phyloP scores from a whole-genome alignment of 768 basidiomycete species.

The Amanita rubescens region DNA sequence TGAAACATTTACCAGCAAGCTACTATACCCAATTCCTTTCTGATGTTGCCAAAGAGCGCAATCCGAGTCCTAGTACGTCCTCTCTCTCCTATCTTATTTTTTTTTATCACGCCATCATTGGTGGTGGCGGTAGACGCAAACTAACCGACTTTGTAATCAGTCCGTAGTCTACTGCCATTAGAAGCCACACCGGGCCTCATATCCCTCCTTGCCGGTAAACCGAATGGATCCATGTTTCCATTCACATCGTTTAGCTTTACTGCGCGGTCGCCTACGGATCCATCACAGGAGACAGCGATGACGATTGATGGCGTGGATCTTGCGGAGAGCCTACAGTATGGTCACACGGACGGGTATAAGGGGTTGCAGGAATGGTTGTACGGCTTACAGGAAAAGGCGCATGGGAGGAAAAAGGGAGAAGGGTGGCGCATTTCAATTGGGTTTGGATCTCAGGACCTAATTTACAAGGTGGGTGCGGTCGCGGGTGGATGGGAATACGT shows the following conservation, averaged over 20 bases:
- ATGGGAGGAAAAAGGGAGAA: slow-evolving; percentile 51
- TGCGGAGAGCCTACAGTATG: slow-evolving; percentile 66
- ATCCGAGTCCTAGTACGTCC: slow-evolving; percentile 59
- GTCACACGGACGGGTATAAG: slow-evolving; percentile 61
- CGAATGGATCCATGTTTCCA: slow-evolving; percentile 86
- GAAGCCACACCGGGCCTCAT: slow-evolving; percentile 75
- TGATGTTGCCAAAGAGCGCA: slow-evolving; percentile 48
- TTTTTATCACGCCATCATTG: too few relatives aligned
- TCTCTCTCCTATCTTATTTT: not conserved
- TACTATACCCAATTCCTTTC: slow-evolving; percentile 61
- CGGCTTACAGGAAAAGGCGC: slow-evolving; percentile 62
- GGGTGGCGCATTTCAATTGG: slow-evolving; percentile 79
- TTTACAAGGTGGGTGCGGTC: slow-evolving; percentile 93
- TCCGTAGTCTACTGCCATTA: slow-evolving; percentile 66
- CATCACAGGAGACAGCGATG: slow-evolving; percentile 38
- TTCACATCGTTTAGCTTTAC: slow-evolving; percentile 74
- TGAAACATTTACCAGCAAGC: slow-evolving; percentile 38
- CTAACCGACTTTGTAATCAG: slow-evolving; percentile 26
- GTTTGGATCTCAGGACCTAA: slow-evolving; percentile 81
- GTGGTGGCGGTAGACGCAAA: too few relatives aligned
- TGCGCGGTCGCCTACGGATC: slow-evolving; percentile 41
- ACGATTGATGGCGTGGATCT: slow-evolving; percentile 54
- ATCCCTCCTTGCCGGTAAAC: slow-evolving; percentile 85
- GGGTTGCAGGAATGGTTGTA: slow-evolving; percentile 62
- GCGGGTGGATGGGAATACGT: too few relatives aligned